These are phyloP conservation scores for Raffaelea arxii DNA, from an alignment of 2,329 filamentous ascomycete genomes.

Conservation along the genomic window DNA sequence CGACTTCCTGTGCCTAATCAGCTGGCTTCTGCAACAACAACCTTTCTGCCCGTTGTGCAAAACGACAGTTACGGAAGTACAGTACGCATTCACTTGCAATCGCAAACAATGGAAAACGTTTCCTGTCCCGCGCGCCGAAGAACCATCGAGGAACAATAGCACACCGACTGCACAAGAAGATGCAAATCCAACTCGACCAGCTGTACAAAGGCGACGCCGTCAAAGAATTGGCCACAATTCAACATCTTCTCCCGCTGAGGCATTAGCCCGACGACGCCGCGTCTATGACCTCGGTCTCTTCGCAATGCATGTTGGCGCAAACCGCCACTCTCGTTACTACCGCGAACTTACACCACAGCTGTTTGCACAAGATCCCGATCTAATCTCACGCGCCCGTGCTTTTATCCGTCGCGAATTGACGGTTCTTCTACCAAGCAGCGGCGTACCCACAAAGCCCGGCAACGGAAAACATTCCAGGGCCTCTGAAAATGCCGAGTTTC, in stretches of 20 bases:
- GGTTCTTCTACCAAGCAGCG: slow-evolving; percentile 29
- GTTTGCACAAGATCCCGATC: slow-evolving; percentile 53
- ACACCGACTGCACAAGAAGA: neutral
- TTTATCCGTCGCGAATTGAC: slow-evolving; percentile 79
- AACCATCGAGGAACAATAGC: neutral
- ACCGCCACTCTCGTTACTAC: slow-evolving; percentile 71
- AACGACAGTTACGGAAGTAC: slow-evolving; percentile 43
- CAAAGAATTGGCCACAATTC: slow-evolving; percentile 8
- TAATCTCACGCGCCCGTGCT: slow-evolving; percentile 66
- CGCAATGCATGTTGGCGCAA: slow-evolving; percentile 75
- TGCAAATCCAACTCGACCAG: neutral
- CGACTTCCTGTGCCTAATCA: slow-evolving; percentile 75
- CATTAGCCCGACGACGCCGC: slow-evolving; percentile 51
- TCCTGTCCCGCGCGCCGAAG: slow-evolving; percentile 23
- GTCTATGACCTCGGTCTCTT: slow-evolving; percentile 66
- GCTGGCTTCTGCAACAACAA: slow-evolving; percentile 62
- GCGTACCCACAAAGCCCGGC: slow-evolving; percentile 36
- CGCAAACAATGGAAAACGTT: slow-evolving; percentile 47
- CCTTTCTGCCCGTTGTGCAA: slow-evolving; percentile 75
- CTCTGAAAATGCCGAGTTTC: slow-evolving; percentile 59
- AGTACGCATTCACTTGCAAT: slow-evolving; percentile 50
- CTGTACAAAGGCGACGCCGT: slow-evolving; percentile 6
- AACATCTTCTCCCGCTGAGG: slow-evolving; percentile 17
- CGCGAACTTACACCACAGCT: slow-evolving; percentile 56
- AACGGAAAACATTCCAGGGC: too few species aligned